A percentile compares a stretch with the other conserved stretches of the same genome.
phyloP scores from a whole-genome alignment of 2,329 filamentous ascomycete species.

The Passalora sequoiae region DNA sequence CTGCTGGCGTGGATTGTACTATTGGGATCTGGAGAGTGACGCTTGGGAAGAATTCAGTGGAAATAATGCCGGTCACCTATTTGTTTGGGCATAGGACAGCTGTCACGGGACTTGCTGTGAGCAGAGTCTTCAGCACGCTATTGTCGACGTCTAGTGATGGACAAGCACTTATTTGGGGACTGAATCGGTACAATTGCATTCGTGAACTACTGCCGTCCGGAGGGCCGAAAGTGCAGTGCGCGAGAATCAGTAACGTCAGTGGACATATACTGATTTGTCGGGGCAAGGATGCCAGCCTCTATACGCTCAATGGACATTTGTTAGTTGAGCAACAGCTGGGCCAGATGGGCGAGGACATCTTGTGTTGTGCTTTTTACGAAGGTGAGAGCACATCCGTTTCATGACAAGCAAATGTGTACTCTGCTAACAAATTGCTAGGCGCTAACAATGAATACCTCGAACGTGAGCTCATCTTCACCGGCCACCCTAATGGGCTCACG shows the following conservation, averaged over 20 bases:
- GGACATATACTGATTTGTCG: slow-evolving; percentile 85
- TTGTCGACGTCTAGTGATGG: slow-evolving; percentile 79
- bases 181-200: slow-evolving; percentile 85
- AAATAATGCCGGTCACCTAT: slow-evolving; percentile 70
- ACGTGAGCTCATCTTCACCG: slow-evolving; percentile 79
- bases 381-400: no score
- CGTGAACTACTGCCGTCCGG: slow-evolving; percentile 42
- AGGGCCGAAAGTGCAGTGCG: slow-evolving; percentile 62
- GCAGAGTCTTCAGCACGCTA: slow-evolving; percentile 81
- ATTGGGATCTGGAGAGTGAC: slow-evolving; percentile 77
- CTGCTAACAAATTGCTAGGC: no score
- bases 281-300: slow-evolving; percentile 68
- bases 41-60: slow-evolving; percentile 57
- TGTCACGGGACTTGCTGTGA: slow-evolving; percentile 76
- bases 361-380: slow-evolving; percentile 87
- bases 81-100: slow-evolving; percentile 87
- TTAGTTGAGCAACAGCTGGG: slow-evolving; percentile 80
- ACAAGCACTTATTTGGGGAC: slow-evolving; percentile 83
- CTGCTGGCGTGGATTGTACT: slow-evolving; percentile 86
- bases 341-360: slow-evolving; percentile 60
- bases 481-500: slow-evolving; percentile 75
- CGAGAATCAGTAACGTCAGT: slow-evolving; percentile 81
- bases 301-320: slow-evolving; percentile 80
- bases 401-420: no score
- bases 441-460: slow-evolving; percentile 92